Base-by-base conservation (phyloP, 331 rosid species). In the Telfairia occidentalis region DNA sequence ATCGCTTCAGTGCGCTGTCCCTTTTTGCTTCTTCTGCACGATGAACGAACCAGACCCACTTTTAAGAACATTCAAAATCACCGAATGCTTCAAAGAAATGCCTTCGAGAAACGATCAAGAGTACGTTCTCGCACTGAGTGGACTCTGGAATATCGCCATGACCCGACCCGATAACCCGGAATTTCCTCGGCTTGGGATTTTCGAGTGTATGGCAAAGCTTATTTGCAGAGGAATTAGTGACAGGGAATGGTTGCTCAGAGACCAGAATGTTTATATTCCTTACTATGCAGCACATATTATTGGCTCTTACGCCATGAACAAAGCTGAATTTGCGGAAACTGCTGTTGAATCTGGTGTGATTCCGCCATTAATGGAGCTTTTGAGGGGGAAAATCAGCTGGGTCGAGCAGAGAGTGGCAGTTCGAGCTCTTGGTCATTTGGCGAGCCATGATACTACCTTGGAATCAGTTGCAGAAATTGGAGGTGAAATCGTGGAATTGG, bases 251-350 rank as follows among this genome's bases (percentile, higher is more conserved):
- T 85, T 87, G 45, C 82, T 84, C 3, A 82, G 71, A 26, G 71
- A 83, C 78, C 94, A 90, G 80, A 90, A 88, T 50, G 78, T 88
- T 38, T 90, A 87, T 23, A 85, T 87, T 74, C 96, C 96, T 19
- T 90, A 90, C 75, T 90, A 90, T 52, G 96, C 96, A 35, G 90
- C 92, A 3, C 94, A 90, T 60, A 82, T 88, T 16, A 85, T 90
- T 40, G 96, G 96, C 24, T 88, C 96, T 23, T 90, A 87, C 65
- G 66, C 85, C 79, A 89, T 90, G 85, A 85, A 77, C 80, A 86
- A 79, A 67, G 50, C 74, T 50, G 76, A 83, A 29, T 85, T 89
- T 53, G 88, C 92, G 0, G 80, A 79, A 7, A 83, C 75, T 55
- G 90, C 90, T 1, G 81, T 82, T 4, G 82, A 87, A 53, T 87